phyloP scores from a whole-genome alignment of 192 early-diverging fungal species.

The Coemansia sp. region DNA sequence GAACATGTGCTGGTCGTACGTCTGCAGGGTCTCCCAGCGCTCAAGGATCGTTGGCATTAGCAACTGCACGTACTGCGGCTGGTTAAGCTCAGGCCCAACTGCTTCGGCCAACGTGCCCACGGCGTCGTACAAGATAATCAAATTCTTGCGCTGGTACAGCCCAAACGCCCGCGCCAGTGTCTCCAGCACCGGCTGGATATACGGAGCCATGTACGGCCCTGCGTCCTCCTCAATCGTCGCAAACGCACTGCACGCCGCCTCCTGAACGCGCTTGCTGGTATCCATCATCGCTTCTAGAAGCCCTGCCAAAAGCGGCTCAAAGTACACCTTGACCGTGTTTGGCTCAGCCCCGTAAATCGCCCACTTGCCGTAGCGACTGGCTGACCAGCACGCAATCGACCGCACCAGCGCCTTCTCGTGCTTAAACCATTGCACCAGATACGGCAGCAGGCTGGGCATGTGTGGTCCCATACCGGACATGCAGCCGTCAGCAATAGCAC shows the following conservation, averaged over 20 bases:
- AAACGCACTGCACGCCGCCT: conserved; percentile 94
- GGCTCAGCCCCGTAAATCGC: conserved; percentile 59
- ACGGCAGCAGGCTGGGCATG: conserved; percentile 82
- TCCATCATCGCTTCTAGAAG: conserved; percentile 80
- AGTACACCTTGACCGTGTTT: conserved; percentile 66
- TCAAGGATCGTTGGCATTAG: conserved; percentile 85
- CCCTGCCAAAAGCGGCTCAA: conserved; percentile 81
- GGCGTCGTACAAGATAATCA: conserved; percentile 94
- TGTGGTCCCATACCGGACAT: conserved; percentile 86
- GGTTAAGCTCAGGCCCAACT: conserved; percentile 79
- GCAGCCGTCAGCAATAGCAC: conserved; percentile 97
- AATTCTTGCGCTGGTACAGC: conserved; percentile 95
- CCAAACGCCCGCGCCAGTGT: conserved; percentile 79
- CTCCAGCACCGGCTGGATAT: conserved; percentile 83
- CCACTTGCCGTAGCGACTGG: conserved; percentile 91
- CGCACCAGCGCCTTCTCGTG: conserved; percentile 89
- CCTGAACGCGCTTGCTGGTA: conserved; percentile 97
- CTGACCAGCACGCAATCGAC: conserved; percentile 98
- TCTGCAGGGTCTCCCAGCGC: conserved; percentile 79
- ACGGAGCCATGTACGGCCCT: conserved; percentile 75
- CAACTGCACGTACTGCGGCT: conserved; percentile 75
- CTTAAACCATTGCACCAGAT: conserved; percentile 75
- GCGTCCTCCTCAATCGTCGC: conserved; percentile 96
- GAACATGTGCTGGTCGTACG: conserved; percentile 91
- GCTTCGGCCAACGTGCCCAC: conserved; percentile 96